phyloP scores from a whole-genome alignment of 345 rosid genomes.

The Eucalyptus sideroxylon region DNA sequence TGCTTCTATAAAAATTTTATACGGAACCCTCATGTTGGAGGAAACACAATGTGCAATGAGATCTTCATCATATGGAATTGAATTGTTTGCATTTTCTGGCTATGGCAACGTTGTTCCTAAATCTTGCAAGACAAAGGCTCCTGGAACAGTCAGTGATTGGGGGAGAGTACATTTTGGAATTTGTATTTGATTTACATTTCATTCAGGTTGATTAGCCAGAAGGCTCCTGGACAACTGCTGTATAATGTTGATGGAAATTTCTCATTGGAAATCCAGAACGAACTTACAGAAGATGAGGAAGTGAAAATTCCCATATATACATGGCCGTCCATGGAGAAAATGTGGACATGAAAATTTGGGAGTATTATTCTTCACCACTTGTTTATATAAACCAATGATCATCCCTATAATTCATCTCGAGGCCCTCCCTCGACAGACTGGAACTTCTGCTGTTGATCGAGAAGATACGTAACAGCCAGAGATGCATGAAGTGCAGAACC shows the following conservation, averaged over 20 bases:
- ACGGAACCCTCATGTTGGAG: background rate
- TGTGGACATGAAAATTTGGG: background rate
- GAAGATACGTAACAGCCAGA: slow-evolving; percentile 42
- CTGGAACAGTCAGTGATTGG: background rate
- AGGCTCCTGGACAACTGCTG: background rate
- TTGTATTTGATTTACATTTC: background rate
- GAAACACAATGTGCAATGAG: background rate
- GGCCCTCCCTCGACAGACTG: background rate
- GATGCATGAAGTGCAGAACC: slow-evolving; percentile 95
- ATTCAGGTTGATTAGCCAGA: background rate
- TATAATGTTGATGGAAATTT: background rate
- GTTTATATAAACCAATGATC: background rate
- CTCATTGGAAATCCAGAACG: background rate
- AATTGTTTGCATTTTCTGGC: background rate
- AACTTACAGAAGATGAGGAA: background rate
- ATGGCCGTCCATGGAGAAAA: background rate
- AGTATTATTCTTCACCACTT: background rate
- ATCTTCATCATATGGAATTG: background rate
- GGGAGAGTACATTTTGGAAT: background rate
- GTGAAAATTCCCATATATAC: background rate
- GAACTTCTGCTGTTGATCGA: background rate
- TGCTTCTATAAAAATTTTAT: background rate
- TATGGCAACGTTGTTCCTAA: background rate
- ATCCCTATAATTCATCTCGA: slow-evolving; percentile 50
- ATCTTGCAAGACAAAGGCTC: background rate